Base-by-base conservation (phyloP, 805 yeast genomes). In the Suhomyces sp. region DNA sequence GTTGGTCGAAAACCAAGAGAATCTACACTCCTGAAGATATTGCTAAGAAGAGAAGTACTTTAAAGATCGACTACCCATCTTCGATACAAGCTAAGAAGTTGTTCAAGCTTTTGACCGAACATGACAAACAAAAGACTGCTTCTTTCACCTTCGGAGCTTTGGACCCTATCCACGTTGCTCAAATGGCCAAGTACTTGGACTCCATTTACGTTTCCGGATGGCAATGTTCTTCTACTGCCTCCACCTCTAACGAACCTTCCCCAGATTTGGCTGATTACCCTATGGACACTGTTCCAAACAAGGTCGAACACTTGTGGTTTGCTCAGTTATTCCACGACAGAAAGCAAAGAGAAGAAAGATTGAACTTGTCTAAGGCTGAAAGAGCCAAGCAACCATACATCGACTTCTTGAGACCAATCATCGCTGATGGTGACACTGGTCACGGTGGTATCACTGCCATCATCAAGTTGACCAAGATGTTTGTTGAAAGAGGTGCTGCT, bases 211-310 rank as follows among this genome's bases (percentile, higher is more conserved):
- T 93, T 59, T 88, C 96, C 42, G 99, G 99, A 50, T 93, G 99
- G 99, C 99, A 93, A 79, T 92, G 96, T 72, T 91, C 97, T 47
- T 91, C 97, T 22, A 93, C 98, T 51, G 97, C 98, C 50, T 91
- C 97, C 15, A 89, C 97, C 42, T 89, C 97, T 41, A 93, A 93
- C 70, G 98, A 93, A 77, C 99, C 98, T 35, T 90, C 96, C 42
- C 98, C 98, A 53, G 99, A 93, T 79, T 82, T 93, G 67, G 99
- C 99, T 50, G 99, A 93, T 75, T 93, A 93, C 74, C 99, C 99
- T 54, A 88, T 88, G 88, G 97, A 93, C 73, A 93, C 99, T 29
- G 99, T 93, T 57, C 99, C 99, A 67, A 92, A 92, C 81, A 93
- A 93, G 81, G 97, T 91, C 61, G 96, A 93, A 73, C 98, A 93